phyloP scores from a whole-genome alignment of 106 monocot genomes.

The Allium sativum region DNA sequence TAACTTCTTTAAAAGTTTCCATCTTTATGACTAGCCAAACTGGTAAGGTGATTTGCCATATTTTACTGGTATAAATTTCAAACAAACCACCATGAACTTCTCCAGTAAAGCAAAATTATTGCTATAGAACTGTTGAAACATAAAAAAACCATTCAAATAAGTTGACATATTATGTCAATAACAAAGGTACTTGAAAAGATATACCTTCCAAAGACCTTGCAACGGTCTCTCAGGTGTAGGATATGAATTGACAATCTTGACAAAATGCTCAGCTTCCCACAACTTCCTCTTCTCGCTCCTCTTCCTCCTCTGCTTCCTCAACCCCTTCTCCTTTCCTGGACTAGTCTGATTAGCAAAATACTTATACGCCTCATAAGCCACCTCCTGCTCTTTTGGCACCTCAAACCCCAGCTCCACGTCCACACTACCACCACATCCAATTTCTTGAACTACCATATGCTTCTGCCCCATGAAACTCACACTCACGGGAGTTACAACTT shows the following conservation, averaged over 20 bases:
- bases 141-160: too few species aligned
- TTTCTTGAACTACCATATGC: constrained; percentile 69
- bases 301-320: constrained; percentile 66
- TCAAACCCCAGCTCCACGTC: constrained; percentile 2
- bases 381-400: constrained; percentile 35
- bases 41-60: too few species aligned
- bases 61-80: too few species aligned
- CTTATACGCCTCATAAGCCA: constrained; percentile 67
- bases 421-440: constrained; percentile 11
- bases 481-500: constrained; percentile 27
- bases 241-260: constrained; percentile 44
- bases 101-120: too few species aligned
- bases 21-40: too few species aligned
- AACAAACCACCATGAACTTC: too few species aligned
- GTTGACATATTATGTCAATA: background rate
- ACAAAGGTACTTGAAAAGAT: background rate
- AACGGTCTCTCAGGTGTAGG: constrained; percentile 61
- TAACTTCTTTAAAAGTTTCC: too few species aligned
- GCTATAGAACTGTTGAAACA: too few species aligned
- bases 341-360: constrained; percentile 85
- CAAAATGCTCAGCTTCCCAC: constrained; percentile 60
- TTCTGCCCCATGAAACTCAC: constrained; percentile 60
- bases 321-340: constrained; percentile 50
- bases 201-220: constrained; percentile 96
- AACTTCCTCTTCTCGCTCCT: constrained; percentile 27